Evolutionary conservation across 495 filamentous ascomycete species (phyloP), one percentile per base, ranked within the genome.

Genomic region (Poronia punctata): DNA sequence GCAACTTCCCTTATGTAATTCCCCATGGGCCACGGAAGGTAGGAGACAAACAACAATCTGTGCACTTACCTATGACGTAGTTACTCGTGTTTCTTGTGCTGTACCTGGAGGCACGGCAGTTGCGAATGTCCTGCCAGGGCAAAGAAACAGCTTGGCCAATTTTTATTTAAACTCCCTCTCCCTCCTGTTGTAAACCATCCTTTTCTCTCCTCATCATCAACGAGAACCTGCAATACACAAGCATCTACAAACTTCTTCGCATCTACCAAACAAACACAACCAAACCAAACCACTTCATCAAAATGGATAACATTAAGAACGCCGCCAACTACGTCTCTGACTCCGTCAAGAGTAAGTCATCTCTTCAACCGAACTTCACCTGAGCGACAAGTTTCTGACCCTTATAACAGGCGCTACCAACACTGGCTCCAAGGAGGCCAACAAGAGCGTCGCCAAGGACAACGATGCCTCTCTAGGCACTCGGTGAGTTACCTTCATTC

Each of bases 361-460:
- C 7, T 30, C 10, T 25, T 11, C 19, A 8, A 17, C 32, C 20
- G 8, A n/a, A 11, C 23, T 18, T 43, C 18, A 4, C 43, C 15
- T 30, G 39, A 38, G 28, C 59, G 17, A 10, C 14, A 14, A 10
- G 10, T 34, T 31, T 17, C 21, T 43, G 42, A 27, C 46, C 48
- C 14, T n/a, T 3, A 7, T 20, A 16, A 12, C 27, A 53, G 57
- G 61, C 46, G 56, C 63, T 26, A 50, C 61, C 43, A 45, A 29
- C 52, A 60, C 55, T 35, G 67, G 73, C 23, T 75, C 70, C 65
- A 81, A 81, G 74, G 76, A 80, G 70, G 66, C 72, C 64, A 80
- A 81, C 72, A 81, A 81, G 72, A 53, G 69, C 23, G 69, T 78
- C 35, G 76, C 76, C 53, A 76, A 80, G 72, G 75, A 80, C 66